Percentiles rank a stretch among this genome's conserved stretches.
Evolutionary conservation across 2,329 filamentous ascomycete species (phyloP).

Genomic region (Pseudogymnoascus sp.): DNA sequence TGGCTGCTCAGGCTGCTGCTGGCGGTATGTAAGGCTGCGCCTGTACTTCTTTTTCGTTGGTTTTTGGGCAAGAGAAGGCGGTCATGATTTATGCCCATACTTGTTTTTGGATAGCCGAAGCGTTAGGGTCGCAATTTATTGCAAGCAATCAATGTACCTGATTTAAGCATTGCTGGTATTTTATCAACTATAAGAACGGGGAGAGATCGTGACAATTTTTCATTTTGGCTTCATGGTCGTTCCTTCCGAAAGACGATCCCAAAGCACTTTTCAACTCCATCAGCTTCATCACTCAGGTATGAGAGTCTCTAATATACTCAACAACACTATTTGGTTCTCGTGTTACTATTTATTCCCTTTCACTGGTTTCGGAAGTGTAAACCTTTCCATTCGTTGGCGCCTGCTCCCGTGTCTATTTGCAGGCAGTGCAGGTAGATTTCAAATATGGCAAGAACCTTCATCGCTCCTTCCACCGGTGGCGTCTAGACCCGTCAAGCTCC

Average conservation of each 20-base stretch:
- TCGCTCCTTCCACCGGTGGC: neutral
- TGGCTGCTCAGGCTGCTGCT: conserved; percentile 21
- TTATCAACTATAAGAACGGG: neutral
- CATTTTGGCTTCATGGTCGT: neutral
- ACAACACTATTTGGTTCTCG: neutral
- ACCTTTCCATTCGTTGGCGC: neutral
- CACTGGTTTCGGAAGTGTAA: no score
- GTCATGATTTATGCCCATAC: neutral
- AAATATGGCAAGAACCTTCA: neutral
- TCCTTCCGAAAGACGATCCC: neutral
- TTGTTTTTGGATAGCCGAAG: neutral
- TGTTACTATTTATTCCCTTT: neutral
- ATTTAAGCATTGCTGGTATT: neutral
- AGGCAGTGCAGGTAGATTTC: neutral
- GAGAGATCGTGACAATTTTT: neutral
- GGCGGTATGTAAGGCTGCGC: neutral
- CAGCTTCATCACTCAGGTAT: neutral
- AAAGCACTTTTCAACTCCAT: neutral
- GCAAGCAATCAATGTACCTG: conserved; percentile 7
- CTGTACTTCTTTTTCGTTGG: neutral
- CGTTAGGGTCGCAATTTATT: neutral
- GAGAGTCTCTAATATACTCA: neutral
- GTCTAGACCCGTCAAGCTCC: neutral
- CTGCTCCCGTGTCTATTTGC: neutral
- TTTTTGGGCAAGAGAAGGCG: neutral